These are phyloP conservation scores for Ustilago loliicola DNA, from an alignment of 1,284 basidiomycete genomes.

Conservation along the genomic window DNA sequence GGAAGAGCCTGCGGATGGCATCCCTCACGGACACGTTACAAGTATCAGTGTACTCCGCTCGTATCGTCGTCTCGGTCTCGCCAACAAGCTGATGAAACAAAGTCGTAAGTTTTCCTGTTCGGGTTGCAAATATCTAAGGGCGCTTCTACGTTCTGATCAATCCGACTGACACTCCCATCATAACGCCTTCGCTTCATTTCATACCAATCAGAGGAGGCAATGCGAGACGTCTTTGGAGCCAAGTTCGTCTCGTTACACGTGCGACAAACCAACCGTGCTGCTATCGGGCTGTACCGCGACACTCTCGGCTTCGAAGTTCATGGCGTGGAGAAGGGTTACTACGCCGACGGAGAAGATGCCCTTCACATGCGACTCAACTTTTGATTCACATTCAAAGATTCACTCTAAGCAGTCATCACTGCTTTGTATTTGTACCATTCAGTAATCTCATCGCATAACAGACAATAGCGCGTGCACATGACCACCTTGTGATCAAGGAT, in stretches of 20 bases:
- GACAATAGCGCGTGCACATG: too few species aligned
- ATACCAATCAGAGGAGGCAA: conserved; percentile 59
- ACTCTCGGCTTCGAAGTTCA: conserved; percentile 68
- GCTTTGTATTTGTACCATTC: conserved; percentile 5
- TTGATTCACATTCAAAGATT: background rate
- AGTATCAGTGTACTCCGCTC: conserved; percentile 68
- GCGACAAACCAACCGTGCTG: conserved; percentile 68
- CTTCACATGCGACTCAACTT: conserved; percentile 66
- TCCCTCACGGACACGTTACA: conserved; percentile 70
- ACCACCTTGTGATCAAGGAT: too few species aligned
- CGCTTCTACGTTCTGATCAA: background rate
- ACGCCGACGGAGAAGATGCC: conserved; percentile 69
- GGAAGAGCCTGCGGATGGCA: conserved; percentile 68
- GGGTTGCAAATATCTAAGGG: background rate
- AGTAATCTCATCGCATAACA: too few species aligned
- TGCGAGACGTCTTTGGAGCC: conserved; percentile 68
- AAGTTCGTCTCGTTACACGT: conserved; percentile 69
- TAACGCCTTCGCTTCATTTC: background rate
- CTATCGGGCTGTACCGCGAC: conserved; percentile 68
- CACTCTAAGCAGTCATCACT: background rate
- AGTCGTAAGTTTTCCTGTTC: conserved; percentile 59
- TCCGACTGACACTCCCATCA: background rate
- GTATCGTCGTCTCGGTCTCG: conserved; percentile 66
- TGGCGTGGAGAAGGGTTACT: conserved; percentile 67
- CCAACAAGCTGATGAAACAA: conserved; percentile 69